A percentile compares a stretch with the other conserved stretches of the same genome.
phyloP scores from a whole-genome alignment of 2,329 filamentous ascomycete species.

The Podosphaera aphanis region DNA sequence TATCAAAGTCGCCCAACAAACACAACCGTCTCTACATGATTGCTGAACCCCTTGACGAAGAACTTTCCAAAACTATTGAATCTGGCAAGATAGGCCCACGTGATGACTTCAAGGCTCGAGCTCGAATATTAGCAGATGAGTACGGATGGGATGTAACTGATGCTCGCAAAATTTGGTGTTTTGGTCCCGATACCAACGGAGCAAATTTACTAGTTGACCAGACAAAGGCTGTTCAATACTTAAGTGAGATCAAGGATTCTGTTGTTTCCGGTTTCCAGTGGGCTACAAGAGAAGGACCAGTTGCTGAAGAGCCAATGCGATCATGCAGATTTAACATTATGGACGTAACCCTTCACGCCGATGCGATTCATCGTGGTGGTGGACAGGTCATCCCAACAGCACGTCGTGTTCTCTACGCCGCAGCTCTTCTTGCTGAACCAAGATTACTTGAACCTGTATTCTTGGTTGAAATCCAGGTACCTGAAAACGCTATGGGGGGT shows the following conservation, averaged over 20 bases:
- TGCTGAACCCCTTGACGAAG: slow-evolving; percentile 77
- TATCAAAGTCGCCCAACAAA: slow-evolving; percentile 99
- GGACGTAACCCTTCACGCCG: slow-evolving; percentile 97
- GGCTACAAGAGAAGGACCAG: slow-evolving; percentile 90
- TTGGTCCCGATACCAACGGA: slow-evolving; percentile 92
- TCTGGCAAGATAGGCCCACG: slow-evolving; percentile 72
- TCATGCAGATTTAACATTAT: slow-evolving; percentile 95
- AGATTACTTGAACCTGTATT: slow-evolving; percentile 91
- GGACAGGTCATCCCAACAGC: slow-evolving; percentile 96
- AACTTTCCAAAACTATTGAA: slow-evolving; percentile 79
- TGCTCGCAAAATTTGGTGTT: slow-evolving; percentile 99
- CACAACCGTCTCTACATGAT: slow-evolving; percentile 99
- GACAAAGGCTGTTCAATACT: slow-evolving; percentile 99
- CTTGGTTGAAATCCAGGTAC: slow-evolving; percentile 97
- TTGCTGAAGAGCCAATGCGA: slow-evolving; percentile 97
- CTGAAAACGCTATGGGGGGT: slow-evolving; percentile 96
- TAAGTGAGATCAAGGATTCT: slow-evolving; percentile 99
- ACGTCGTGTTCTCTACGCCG: slow-evolving; percentile 90
- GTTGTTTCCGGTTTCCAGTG: slow-evolving; percentile 99
- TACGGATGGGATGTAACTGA: slow-evolving; percentile 99
- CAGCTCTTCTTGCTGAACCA: slow-evolving; percentile 74
- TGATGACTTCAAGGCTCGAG: slow-evolving; percentile 98
- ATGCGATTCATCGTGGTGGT: slow-evolving; percentile 98
- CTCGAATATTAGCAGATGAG: slow-evolving; percentile 86
- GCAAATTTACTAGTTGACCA: slow-evolving; percentile 98